Conservation (phyloP, 2,329 filamentous ascomycete genomes). For the Venturia pyrina region DNA sequence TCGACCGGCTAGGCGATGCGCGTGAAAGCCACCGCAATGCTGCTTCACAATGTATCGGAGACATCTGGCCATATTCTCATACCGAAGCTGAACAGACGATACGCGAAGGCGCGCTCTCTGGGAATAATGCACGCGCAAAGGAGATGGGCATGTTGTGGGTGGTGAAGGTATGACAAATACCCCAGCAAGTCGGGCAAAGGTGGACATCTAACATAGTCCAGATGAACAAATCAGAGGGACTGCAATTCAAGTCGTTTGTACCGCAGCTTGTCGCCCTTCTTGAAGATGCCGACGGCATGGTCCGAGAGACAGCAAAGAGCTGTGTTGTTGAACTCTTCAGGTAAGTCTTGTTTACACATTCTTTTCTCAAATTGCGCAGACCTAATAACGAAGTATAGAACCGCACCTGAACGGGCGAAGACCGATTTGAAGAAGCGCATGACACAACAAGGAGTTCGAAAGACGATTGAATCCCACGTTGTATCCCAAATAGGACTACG, state of each 20-base stretch:
- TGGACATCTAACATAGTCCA: slow-evolving; percentile 25
- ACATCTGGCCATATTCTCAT: slow-evolving; percentile 61
- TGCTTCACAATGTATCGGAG: slow-evolving; percentile 64
- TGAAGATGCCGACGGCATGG: slow-evolving; percentile 81
- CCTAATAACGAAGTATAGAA: slow-evolving; percentile 36
- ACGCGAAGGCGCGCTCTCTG: slow-evolving; percentile 65
- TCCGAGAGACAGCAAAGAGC: slow-evolving; percentile 73
- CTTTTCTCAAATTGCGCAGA: background rate
- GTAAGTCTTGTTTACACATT: slow-evolving; percentile 33
- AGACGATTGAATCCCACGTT: slow-evolving; percentile 75
- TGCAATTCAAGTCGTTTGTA: slow-evolving; percentile 77
- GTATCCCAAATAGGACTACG: slow-evolving; percentile 59
- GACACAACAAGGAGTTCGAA: slow-evolving; percentile 72
- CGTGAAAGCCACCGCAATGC: slow-evolving; percentile 75
- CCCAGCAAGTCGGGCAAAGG: slow-evolving; percentile 4
- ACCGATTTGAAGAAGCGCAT: slow-evolving; percentile 82
- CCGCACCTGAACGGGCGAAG: slow-evolving; percentile 73
- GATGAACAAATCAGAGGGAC: slow-evolving; percentile 71
- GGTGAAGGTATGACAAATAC: slow-evolving; percentile 48
- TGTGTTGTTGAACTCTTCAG: slow-evolving; percentile 81
- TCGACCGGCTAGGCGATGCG: slow-evolving; percentile 78
- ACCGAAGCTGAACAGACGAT: slow-evolving; percentile 71
- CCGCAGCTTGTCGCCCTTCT: slow-evolving; percentile 73
- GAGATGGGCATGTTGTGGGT: slow-evolving; percentile 81
- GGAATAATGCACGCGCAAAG: slow-evolving; percentile 75